Evolutionary conservation across 2,329 filamentous ascomycete genomes (phyloP), one percentile per base, ranked within the genome.

Genomic region (Colletotrichum euphorbiae): DNA sequence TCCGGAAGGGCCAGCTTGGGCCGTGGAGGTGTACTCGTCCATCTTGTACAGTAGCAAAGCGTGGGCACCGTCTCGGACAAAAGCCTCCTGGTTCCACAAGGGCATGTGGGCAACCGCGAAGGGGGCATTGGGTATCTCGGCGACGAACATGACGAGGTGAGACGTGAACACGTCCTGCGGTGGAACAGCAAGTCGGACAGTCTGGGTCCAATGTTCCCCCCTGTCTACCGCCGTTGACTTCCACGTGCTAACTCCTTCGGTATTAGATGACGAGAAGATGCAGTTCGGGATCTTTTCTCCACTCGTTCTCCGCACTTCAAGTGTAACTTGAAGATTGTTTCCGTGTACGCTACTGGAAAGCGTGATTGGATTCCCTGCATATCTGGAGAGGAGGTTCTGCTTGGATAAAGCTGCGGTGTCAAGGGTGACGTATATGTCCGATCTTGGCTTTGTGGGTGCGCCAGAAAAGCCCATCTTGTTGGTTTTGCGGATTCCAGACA

Each of bases 41-140:
- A 97, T 92, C 71, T 92, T 92, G 82, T 98, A 97, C 50, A 99
- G 81, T 2, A 97, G 83, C 55, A 98, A 81, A 3, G 89, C 89
- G 76, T 98, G 95, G 19, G 89, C 81, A 0, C 95, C 95, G 75
- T 99, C 95, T 54, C 90, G 87, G 57, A 97, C 89, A 75, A 99
- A 99, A 0, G 96, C 95, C 67, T 94, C 90, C 24, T 93, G 89
- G 58, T 95, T 92, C 96, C 97, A 99, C 2, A 99, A 84, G 0
- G 96, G 96, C 83, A 99, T 90, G 85, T 97, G 94, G 13, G 93
- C 93, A 48, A 98, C 85, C 2, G 96, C 95, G 77, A 98, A 98
- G 0, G 96, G 94, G 51, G 93, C 91, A 62, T 91, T 91, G 0
- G 95, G 94, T 57, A 92, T 88, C 79, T 98, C 94, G 8, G 94